phyloP scores from a whole-genome alignment of 306 rosid genomes.

The Acacia melanoxylon region DNA sequence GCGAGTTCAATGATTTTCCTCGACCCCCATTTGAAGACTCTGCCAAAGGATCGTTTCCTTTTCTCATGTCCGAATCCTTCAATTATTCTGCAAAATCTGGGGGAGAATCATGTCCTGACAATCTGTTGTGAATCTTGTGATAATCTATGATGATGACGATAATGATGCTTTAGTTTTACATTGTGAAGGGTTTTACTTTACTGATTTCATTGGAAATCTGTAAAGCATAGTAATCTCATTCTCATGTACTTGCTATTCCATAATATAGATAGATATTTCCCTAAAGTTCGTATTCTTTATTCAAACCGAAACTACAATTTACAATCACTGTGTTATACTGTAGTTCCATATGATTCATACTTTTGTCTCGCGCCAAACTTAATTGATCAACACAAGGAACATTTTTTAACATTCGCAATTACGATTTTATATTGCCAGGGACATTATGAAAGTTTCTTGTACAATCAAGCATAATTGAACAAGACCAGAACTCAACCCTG shows the following conservation, averaged over 20 bases:
- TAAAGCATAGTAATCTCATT: constrained; percentile 33
- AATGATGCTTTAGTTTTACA: background rate
- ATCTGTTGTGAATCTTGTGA: constrained; percentile 28
- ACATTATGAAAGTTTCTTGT: background rate
- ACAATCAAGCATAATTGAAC: background rate
- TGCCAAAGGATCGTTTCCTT: constrained; percentile 57
- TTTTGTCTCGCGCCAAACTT: too few species aligned
- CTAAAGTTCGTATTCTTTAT: constrained; percentile 16
- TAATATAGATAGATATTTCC: constrained; percentile 30
- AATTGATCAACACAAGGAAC: too few species aligned
- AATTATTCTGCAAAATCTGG: constrained; percentile 62
- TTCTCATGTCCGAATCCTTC: constrained; percentile 68
- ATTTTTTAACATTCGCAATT: too few species aligned
- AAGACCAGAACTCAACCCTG: background rate
- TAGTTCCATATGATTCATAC: background rate
- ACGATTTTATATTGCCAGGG: background rate
- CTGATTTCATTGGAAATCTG: constrained; percentile 33
- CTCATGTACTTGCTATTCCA: constrained; percentile 44
- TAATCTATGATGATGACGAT: constrained; percentile 17
- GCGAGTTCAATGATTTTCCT: constrained; percentile 77
- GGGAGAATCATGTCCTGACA: constrained; percentile 55
- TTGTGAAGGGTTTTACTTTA: constrained; percentile 30
- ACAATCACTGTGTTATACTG: background rate
- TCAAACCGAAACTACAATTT: background rate
- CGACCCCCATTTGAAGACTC: constrained; percentile 84